Percentiles rank a stretch among this genome's conserved stretches.
These are phyloP conservation scores for Lepidium sativum DNA, from an alignment of 345 rosid genomes.

Conservation along the genomic window DNA sequence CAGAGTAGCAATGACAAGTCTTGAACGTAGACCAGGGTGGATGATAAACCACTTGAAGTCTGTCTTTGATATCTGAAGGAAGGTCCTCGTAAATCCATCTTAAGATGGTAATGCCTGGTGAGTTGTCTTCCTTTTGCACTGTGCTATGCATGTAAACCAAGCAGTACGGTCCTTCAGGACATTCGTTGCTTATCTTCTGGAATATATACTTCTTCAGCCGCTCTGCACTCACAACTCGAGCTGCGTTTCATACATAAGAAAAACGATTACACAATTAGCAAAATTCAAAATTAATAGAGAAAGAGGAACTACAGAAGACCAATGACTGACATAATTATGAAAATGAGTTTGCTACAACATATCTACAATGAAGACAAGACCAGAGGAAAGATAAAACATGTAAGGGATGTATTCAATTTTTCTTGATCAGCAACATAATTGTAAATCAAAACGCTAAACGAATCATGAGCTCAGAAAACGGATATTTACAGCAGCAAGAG, in stretches of 20 bases:
- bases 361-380: neutral
- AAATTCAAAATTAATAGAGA: too few relatives aligned
- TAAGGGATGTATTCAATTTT: neutral
- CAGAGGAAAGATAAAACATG: neutral
- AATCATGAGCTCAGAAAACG: too few relatives aligned
- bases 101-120: slow-evolving; percentile 72
- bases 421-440: neutral
- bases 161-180: slow-evolving; percentile 76
- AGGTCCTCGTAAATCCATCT: slow-evolving; percentile 96
- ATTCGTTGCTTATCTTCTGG: slow-evolving; percentile 60
- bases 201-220: slow-evolving; percentile 71
- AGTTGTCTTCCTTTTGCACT: slow-evolving; percentile 81
- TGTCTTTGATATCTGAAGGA: slow-evolving; percentile 57
- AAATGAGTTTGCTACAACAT: neutral
- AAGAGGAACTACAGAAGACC: too few relatives aligned
- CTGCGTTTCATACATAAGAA: slow-evolving; percentile 37
- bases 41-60: slow-evolving; percentile 73
- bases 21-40: slow-evolving; percentile 86
- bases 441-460: neutral
- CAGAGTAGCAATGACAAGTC: slow-evolving; percentile 72
- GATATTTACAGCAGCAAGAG: neutral
- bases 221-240: slow-evolving; percentile 75
- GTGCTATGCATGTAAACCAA: slow-evolving; percentile 78
- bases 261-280: too few relatives aligned
- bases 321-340: neutral